Evolutionary conservation across 139 green algal genomes (phyloP), one percentile per base, ranked within the genome.

Genomic region (Gonium pectorale): DNA sequence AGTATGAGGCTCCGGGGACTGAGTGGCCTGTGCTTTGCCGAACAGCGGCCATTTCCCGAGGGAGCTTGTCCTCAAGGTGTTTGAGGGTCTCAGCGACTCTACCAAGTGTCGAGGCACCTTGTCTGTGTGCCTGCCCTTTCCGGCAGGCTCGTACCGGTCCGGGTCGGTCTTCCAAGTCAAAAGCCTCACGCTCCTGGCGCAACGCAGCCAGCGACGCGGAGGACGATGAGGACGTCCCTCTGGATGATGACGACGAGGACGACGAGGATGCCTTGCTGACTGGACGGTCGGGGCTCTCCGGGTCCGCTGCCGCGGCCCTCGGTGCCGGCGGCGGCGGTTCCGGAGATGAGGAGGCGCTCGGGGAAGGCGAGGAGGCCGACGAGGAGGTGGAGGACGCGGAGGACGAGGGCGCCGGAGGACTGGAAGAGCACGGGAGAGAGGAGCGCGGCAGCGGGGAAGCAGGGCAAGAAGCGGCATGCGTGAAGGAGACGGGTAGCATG

Each of bases 131-230:
- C n/a, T n/a, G n/a, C n/a, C n/a, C n/a, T n/a, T n/a, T n/a, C n/a
- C n/a, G n/a, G 1, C 79, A 85, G 79, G 63, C 67, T 0, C 79
- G 79, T 29, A 85, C 79, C 35, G 64, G 64, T 3, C 79, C 79
- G 3, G 46, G 79, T 4, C 64, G 79, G 22, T 85, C 64, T 7
- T 85, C 79, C 64, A 85, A 85, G 49, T 60, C 79, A 8, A 64
- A 64, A 5, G 79, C 79, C 19, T n/a, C 79, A 0, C 64, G 79
- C 9, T 78, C 79, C 27, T 85, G 79, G 79, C 79, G 79, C 77
- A 83, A 38, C 26, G 51, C 79, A 2, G 52, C 33, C 72, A 78
- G 72, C 46, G 87, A 83, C 31, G 68, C 54, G 67, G 87, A 83
- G 40, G 75, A 82, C 15, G 75, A 82, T 2, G 59, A 82, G 27